Evolutionary conservation across 1,284 basidiomycete genomes (phyloP), one percentile per base, ranked within the genome.

Genomic region (Gastroboletus turbinatus): DNA sequence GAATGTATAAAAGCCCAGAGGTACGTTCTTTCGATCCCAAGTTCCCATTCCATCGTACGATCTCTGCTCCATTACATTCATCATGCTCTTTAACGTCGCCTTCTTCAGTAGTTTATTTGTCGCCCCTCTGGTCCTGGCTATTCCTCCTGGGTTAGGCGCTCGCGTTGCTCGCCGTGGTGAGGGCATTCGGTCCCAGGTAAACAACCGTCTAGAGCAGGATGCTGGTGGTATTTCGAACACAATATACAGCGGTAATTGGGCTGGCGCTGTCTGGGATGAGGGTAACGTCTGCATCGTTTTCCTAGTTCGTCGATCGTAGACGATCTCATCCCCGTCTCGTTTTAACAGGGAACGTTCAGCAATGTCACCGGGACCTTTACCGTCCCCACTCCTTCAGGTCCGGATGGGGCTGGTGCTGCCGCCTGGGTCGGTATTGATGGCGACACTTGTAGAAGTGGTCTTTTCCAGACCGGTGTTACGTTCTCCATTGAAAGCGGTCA

Each of bases 381-480:
- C 4, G 53, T 25, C n/a, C 61, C 61, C n/a, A 33, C 21, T 16
- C 25, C 35, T 14, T 51, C 50, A 8, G 65, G 63, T 4, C 11
- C 25, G 10, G 13, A 3, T 0, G 50, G 42, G 2, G 5, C 21
- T 32, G 13, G 23, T 10, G 57, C 46, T 8, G 25, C 47, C 19
- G 45, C 27, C 2, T 57, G 50, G 59, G 46, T 66, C 13, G 55
- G 52, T 13, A 53, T 62, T 1, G 64, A 62, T 42, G 59, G 29
- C 29, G 29, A 30, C 32, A 46, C 44, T 0, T 65, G 65, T 21
- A 0, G 0, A 6, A 32, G 1, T 29, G 45, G 29, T 14, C 27
- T 54, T 47, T 32, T 63, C 30, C 48, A 39, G 21, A 46, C 46
- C 1, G 62, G 62, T 5, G 4, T 64, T 16, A 19, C n/a, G 19